Conservation (phyloP, 805 yeast species). For the Kodamaea fukazawae region DNA sequence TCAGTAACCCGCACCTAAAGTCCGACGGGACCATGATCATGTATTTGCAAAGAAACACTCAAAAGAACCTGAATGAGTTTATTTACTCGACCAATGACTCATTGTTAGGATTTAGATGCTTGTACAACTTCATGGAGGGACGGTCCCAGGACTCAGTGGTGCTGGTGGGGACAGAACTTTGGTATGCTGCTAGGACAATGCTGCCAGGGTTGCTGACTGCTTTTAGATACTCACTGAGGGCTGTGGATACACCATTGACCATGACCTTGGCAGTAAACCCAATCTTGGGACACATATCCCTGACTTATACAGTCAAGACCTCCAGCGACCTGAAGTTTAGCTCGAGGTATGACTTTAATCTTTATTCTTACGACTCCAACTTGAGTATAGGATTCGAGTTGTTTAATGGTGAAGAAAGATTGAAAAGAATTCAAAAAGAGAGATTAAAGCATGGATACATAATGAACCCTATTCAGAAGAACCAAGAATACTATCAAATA, state of each 20-base stretch:
- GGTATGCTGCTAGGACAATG: conserved; percentile 81
- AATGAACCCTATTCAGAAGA: conserved; percentile 14
- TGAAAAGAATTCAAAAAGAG: conserved; percentile 5
- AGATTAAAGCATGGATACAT: not conserved
- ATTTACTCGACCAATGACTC: conserved; percentile 83
- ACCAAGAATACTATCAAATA: not conserved
- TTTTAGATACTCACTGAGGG: conserved; percentile 76
- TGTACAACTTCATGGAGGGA: conserved; percentile 57
- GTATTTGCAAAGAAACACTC: conserved; percentile 67
- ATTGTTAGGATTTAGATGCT: conserved; percentile 73
- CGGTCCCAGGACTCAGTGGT: conserved; percentile 44
- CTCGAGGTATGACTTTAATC: conserved; percentile 83
- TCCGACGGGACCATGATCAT: conserved; percentile 59
- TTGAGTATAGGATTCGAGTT: conserved; percentile 83
- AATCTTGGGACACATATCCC: conserved; percentile 80
- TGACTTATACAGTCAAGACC: conserved; percentile 84
- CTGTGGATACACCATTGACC: conserved; percentile 84
- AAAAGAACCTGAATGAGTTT: conserved; percentile 65
- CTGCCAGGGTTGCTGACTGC: conserved; percentile 91
- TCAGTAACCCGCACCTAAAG: conserved; percentile 59
- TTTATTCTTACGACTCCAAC: conserved; percentile 87
- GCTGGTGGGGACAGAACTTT: conserved; percentile 79
- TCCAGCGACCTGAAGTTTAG: conserved; percentile 72
- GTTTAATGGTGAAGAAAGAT: conserved; percentile 43
- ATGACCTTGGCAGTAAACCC: conserved; percentile 88